phyloP scores from a whole-genome alignment of 225 moss, liverwort and hornwort genomes.

The Polytrichum formosum region DNA sequence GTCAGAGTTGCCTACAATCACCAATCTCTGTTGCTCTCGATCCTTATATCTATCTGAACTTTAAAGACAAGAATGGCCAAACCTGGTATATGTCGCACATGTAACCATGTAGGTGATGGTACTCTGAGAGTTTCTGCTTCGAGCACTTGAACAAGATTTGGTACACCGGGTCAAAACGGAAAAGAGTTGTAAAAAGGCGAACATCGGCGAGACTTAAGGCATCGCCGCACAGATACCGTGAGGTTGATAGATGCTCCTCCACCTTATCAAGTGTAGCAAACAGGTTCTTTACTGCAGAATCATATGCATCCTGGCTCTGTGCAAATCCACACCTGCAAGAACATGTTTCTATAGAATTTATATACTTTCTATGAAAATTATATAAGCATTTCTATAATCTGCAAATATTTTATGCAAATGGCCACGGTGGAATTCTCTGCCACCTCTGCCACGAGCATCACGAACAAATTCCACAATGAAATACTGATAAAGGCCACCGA shows the following conservation, averaged over 20 bases:
- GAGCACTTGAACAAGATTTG: constrained; percentile 92
- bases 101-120: constrained; percentile 56
- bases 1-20: not conserved
- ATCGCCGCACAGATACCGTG: constrained; percentile 83
- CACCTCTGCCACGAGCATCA: too few species aligned
- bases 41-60: not conserved
- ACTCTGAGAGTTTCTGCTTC: constrained; percentile 83
- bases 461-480: not conserved
- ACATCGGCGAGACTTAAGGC: constrained; percentile 76
- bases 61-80: not conserved
- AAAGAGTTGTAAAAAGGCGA: constrained; percentile 84
- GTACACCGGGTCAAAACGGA: constrained; percentile 95
- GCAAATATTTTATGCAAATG: too few species aligned
- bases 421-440: too few species aligned
- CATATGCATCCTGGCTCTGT: constrained; percentile 78
- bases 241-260: constrained; percentile 66
- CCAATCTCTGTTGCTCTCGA: not conserved
- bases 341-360: not conserved
- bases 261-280: constrained; percentile 64
- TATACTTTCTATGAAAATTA: too few species aligned
- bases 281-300: constrained; percentile 62
- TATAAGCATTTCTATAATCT: too few species aligned
- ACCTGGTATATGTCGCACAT: constrained; percentile 88
- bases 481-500: not conserved
- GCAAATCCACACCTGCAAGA: constrained; percentile 80